A percentile compares a stretch with the other conserved stretches of the same genome.
phyloP scores from a whole-genome alignment of 1,284 basidiomycete species.

The Gomphus sp. region DNA sequence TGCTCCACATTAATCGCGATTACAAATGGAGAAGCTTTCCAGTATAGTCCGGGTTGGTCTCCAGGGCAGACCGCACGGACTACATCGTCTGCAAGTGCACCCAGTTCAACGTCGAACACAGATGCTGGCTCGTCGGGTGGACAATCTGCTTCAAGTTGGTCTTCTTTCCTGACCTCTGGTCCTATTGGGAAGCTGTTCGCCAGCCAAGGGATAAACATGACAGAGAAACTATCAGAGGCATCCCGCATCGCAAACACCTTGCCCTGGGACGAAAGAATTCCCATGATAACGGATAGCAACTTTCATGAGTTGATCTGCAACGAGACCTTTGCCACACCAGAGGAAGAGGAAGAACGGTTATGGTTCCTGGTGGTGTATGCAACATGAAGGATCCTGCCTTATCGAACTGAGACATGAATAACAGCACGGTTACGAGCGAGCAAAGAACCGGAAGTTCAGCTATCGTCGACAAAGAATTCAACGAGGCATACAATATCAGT shows the following conservation, averaged over 20 bases:
- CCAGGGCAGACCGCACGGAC: slow-evolving; percentile 45
- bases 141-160: slow-evolving; percentile 26
- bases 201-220: slow-evolving; percentile 58
- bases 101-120: slow-evolving; percentile 12
- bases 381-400: not conserved
- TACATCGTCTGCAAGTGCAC: slow-evolving; percentile 22
- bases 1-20: slow-evolving; percentile 18
- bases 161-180: slow-evolving; percentile 34
- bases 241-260: slow-evolving; percentile 25
- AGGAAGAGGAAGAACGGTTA: slow-evolving; percentile 54
- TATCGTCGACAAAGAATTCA: slow-evolving; percentile 59
- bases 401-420: not conserved
- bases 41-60: slow-evolving; percentile 69
- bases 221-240: slow-evolving; percentile 41
- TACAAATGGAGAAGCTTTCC: slow-evolving; percentile 40
- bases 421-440: slow-evolving; percentile 51
- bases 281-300: slow-evolving; percentile 68
- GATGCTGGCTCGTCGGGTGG: slow-evolving; percentile 6
- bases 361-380: slow-evolving; percentile 70
- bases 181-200: slow-evolving; percentile 46
- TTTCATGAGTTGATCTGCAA: slow-evolving; percentile 59
- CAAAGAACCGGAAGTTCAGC: slow-evolving; percentile 56
- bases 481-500: slow-evolving; percentile 57
- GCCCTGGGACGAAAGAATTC: slow-evolving; percentile 60
- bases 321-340: slow-evolving; percentile 43